phyloP scores from a whole-genome alignment of 805 yeast genomes.

The Yarrowia keelungensis region DNA sequence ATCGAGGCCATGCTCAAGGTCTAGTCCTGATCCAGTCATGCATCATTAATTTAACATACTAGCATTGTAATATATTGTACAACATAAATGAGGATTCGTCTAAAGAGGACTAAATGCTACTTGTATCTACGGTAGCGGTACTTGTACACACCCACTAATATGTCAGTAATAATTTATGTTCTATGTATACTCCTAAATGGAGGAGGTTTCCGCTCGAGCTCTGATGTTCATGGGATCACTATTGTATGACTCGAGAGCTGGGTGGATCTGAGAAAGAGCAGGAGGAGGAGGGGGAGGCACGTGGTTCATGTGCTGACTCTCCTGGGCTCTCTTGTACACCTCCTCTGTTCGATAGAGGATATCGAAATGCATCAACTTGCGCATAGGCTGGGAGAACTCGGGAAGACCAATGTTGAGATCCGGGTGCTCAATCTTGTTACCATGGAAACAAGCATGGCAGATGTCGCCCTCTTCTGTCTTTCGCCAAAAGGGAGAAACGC shows the following conservation, averaged over 20 bases:
- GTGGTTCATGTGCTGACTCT: conserved; percentile 1
- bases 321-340: conserved; percentile 6
- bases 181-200: conserved; percentile 16
- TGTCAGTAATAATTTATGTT: conserved; percentile 31
- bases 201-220: conserved; percentile 21
- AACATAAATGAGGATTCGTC: too few species aligned
- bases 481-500: conserved; percentile 28
- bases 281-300: conserved; percentile 10
- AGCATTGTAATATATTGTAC: conserved; percentile 17
- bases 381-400: conserved; percentile 1
- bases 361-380: conserved; percentile 31
- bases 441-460: conserved; percentile 15
- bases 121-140: too few species aligned
- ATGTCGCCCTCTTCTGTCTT: conserved; percentile 5
- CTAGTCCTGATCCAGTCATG: conserved; percentile 10
- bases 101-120: too few species aligned
- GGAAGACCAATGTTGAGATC: conserved; percentile 28
- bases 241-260: conserved; percentile 17
- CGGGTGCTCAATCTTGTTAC: conserved; percentile 17
- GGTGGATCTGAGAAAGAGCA: conserved; percentile 6
- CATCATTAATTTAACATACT: conserved; percentile 19
- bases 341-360: conserved; percentile 18
- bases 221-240: conserved; percentile 4
- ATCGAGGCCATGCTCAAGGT: conserved; percentile 62
- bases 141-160: not conserved